Evolutionary conservation across 345 rosid genomes (phyloP).

Genomic region (Citropsis articulata): DNA sequence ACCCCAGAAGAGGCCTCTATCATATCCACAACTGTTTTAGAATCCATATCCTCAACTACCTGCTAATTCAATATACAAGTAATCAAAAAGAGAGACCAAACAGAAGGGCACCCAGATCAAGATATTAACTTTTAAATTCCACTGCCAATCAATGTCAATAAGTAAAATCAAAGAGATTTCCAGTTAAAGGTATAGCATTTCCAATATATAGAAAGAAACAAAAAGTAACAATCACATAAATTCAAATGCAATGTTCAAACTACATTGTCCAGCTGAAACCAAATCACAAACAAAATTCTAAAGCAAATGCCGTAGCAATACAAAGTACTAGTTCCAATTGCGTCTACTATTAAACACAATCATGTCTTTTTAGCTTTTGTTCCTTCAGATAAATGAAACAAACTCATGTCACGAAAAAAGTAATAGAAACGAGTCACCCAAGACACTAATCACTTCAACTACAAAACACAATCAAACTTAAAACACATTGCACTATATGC

Average conservation of each 20-base stretch:
- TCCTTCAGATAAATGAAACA: background rate
- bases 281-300: background rate
- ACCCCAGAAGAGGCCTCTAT: constrained; percentile 79
- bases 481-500: constrained; percentile 5
- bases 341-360: background rate
- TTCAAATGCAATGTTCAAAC: background rate
- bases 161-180: background rate
- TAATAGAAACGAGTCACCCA: background rate
- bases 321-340: background rate
- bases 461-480: background rate
- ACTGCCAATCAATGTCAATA: background rate
- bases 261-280: background rate
- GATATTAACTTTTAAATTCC: background rate
- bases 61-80: constrained; percentile 8
- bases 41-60: constrained; percentile 41
- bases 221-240: background rate
- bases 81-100: background rate
- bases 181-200: background rate
- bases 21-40: constrained; percentile 77
- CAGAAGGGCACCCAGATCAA: constrained; percentile 3
- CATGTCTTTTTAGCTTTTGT: background rate
- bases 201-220: background rate
- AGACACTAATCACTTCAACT: background rate
- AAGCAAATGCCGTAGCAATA: background rate
- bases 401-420: background rate